Base-by-base conservation (phyloP, 2,329 filamentous ascomycete species). In the Alternaria incomplexa region DNA sequence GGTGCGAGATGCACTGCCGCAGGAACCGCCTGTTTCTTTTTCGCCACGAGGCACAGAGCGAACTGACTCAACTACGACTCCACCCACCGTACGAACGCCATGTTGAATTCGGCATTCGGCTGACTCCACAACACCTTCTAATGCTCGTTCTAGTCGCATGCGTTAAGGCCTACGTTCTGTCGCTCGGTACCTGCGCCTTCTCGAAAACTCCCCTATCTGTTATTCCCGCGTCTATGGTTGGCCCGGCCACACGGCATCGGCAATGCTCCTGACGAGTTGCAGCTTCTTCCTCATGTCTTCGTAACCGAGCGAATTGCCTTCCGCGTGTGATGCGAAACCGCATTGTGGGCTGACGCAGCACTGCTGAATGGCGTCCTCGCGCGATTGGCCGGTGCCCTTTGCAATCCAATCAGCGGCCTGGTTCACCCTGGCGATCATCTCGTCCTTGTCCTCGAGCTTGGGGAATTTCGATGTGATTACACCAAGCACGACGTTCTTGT, bases 211-310 rank as follows among this genome's bases (percentile, higher is more conserved):
- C 17, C 53, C 48, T 62, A 48, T 40, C 7, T 9, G 22, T 23
- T 40, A 9, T 40, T 25, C 13, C 11, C 26, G 9, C 32, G 50
- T 46, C 36, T 70, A 87, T 66, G 81, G 75, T 80, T 87, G 80
- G 20, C 83, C 83, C 5, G 85, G 84, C 91, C 91, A 94, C 61
- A 93, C 86, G 72, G 90, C 87, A 74, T 93, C 87, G 3, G 91
- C 91, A 72, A 94, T 88, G 70, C 88, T 83, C 66, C 91, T 86
- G 17, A 93, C 90, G 56, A 94, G 81, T 68, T 86, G 83, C 72
- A 94, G 80, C 83, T 93, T 94, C 78, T 86, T 88, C 81, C 87
- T 87, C 89, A 93, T 90, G 65, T 91, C 90, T 48, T 91, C 87
- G 65, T 88, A 83, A 22, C 85, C 86, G 57, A 94, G 83, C 13